Evolutionary conservation across 2,329 filamentous ascomycete species (phyloP).

Genomic region (Boeremia lycopersici): DNA sequence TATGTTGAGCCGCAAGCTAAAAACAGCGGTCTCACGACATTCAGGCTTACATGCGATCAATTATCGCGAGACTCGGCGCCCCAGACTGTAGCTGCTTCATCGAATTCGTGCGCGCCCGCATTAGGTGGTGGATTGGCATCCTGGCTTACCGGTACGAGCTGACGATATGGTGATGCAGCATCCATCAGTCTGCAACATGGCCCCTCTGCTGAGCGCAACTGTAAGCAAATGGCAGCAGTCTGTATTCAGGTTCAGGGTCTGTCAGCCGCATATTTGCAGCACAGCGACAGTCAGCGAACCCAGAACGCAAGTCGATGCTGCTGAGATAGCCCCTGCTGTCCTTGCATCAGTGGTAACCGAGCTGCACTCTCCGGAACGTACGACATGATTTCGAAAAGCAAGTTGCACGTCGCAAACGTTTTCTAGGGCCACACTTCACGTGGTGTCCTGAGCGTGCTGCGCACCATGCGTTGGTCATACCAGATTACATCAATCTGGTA

Average conservation of each 20-base stretch:
- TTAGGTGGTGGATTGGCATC: conserved; percentile 5
- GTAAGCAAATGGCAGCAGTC: background rate
- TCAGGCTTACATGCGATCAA: conserved; percentile 14
- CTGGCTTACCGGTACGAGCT: conserved; percentile 4
- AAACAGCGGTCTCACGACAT: conserved; percentile 22
- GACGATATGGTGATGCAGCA: conserved; percentile 9
- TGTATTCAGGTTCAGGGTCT: background rate
- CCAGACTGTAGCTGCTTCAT: conserved; percentile 21
- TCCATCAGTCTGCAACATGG: conserved; percentile 7
- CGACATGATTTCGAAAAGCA: conserved; percentile 5
- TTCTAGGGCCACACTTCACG: conserved; percentile 13
- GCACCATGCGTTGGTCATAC: conserved; percentile 9
- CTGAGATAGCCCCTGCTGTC: conserved; percentile 1
- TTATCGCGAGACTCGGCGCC: conserved; percentile 21
- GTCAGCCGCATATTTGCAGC: background rate
- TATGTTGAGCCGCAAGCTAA: conserved; percentile 21
- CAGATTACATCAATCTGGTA: conserved; percentile 18
- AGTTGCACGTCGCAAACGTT: conserved; percentile 11
- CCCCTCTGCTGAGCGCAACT: conserved; percentile 1
- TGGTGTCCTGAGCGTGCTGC: conserved; percentile 15
- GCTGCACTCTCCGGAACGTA: background rate
- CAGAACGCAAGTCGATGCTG: background rate
- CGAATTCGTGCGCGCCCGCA: conserved; percentile 13
- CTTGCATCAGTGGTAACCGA: background rate
- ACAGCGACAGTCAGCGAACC: background rate